These are phyloP conservation scores for Phytophthora citrophthora DNA, from an alignment of 352 stramenopile genomes.

Conservation along the genomic window DNA sequence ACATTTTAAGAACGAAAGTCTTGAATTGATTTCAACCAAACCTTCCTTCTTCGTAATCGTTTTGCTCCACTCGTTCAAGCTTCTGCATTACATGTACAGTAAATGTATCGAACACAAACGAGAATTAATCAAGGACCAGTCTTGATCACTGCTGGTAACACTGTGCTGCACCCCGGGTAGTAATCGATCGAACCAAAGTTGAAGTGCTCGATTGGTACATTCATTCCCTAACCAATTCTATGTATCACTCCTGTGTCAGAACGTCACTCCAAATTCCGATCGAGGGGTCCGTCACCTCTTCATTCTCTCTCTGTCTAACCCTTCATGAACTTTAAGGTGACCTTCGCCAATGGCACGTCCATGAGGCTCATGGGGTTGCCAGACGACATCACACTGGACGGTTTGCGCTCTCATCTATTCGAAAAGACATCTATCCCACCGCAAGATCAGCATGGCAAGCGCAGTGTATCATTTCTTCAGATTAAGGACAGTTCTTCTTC, in stretches of 20 bases:
- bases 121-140: no score
- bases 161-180: no score
- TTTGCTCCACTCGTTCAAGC: no score
- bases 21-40: no score
- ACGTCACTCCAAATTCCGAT: no score
- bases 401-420: constrained; percentile 53
- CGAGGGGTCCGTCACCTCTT: no score
- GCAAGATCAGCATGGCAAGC: constrained; percentile 70
- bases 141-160: no score
- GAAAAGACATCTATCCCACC: constrained; percentile 64
- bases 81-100: no score
- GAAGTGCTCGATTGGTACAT: background rate
- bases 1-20: no score
- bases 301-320: no score
- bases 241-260: constrained; percentile 3
- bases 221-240: background rate
- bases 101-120: no score
- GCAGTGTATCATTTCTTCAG: constrained; percentile 12
- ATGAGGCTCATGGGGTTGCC: constrained; percentile 71
- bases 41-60: no score
- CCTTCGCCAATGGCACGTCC: constrained; percentile 76
- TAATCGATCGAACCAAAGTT: background rate
- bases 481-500: background rate
- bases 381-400: constrained; percentile 68
- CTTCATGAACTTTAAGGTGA: constrained; percentile 75